Base-by-base conservation (phyloP, 148 eudicot genomes). In the Chenopodium quinoa region DNA sequence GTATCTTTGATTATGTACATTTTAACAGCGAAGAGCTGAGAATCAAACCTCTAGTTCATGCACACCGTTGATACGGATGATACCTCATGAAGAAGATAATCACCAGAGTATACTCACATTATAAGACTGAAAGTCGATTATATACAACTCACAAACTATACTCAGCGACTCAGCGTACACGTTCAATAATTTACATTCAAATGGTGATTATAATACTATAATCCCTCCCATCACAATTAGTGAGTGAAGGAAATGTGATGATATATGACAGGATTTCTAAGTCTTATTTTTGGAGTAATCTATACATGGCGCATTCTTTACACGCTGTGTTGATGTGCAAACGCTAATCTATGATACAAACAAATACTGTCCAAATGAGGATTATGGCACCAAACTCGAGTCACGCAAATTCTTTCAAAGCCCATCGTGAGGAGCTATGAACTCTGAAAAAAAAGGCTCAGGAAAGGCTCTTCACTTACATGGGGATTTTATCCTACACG, bases 231-330 rank as follows among this genome's bases (percentile, higher is more conserved):
- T 78, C 85, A 52, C 85, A 73, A 78, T 65, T 68, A 78, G 31
- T 63, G 84, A 82, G 62, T 19, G 47, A 77, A 77, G 72, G 77
- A 77, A 48, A 11, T 81, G 83, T 71, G 76, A 80, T 25, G 6
- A 63, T 81, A 65, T 75, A 56, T 48, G 2, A 48, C 47, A 31
- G 46, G 52, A 81, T 66, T 32, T 11, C 48, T 40, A 20, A 37
- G 40, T 72, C 58, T 71, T 64, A 71, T 84, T 84, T 77, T 84
- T 81, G 75, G 48, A 70, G 78, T 81, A 72, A 64, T 63, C 69
- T 84, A 84, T 84, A 84, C 84, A 84, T 9, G 81, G 75, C 25
- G 29, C 77, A 48, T 65, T 66, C 86, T 84, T 80, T 80, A 84
- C 78, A 81, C 58, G 44, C 82, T 80, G 7, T n/a, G 25, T 68